Conservation (phyloP, 108 stramenopile genomes). For the Nitzschia palea region DNA sequence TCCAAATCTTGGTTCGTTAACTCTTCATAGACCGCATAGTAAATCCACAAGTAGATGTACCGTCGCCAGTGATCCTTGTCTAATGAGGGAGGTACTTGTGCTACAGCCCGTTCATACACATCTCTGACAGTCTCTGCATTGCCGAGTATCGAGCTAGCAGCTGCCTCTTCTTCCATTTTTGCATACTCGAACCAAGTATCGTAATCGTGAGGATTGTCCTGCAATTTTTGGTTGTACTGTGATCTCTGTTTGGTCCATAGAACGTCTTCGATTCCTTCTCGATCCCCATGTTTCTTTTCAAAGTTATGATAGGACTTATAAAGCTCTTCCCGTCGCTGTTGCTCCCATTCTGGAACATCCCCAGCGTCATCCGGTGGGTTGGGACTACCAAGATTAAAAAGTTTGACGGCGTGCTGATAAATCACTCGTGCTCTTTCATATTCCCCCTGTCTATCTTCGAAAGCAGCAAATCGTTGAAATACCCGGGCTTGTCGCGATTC, state of each 20-base stretch:
- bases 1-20: constrained; percentile 74
- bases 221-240: constrained; percentile 81
- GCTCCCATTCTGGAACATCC: constrained; percentile 63
- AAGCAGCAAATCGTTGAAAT: constrained; percentile 84
- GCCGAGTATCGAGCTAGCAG: constrained; percentile 19
- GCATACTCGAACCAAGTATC: constrained; percentile 98
- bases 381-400: constrained; percentile 67
- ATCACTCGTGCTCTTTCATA: constrained; percentile 96
- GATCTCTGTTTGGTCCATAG: constrained; percentile 85
- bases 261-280: constrained; percentile 87
- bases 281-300: constrained; percentile 97
- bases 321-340: constrained; percentile 83
- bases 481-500: constrained; percentile 82
- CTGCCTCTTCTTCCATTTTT: constrained; percentile 90
- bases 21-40: constrained; percentile 96
- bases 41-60: constrained; percentile 98
- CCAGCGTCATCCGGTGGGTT: constrained; percentile 42
- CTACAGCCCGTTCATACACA: constrained; percentile 95
- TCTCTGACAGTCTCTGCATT: constrained; percentile 57
- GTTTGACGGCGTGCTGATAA: constrained; percentile 92
- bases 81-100: constrained; percentile 85
- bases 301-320: constrained; percentile 94
- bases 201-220: constrained; percentile 87
- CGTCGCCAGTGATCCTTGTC: constrained; percentile 96
- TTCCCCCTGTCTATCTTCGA: constrained; percentile 96